Conservation (phyloP, 2,329 filamentous ascomycete genomes). For the Sclerotinia borealis region DNA sequence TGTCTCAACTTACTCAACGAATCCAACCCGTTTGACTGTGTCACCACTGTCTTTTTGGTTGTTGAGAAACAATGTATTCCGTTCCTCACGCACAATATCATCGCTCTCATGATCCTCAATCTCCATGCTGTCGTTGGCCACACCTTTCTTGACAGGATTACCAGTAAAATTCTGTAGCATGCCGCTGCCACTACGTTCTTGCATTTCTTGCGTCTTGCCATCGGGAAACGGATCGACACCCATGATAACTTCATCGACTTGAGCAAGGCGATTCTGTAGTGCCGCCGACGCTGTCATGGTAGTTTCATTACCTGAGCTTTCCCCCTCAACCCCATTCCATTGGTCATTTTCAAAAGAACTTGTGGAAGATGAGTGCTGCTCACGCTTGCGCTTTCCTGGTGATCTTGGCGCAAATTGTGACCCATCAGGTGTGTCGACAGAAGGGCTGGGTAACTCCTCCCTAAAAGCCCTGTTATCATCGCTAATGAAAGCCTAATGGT, state of each 20-base stretch:
- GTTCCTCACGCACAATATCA: conserved; percentile 19
- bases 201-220: conserved; percentile 27
- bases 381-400: conserved; percentile 27
- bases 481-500: conserved; percentile 41
- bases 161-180: conserved; percentile 18
- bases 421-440: conserved; percentile 13
- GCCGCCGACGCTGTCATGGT: background rate
- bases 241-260: conserved; percentile 13
- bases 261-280: background rate
- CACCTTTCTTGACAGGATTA: conserved; percentile 13
- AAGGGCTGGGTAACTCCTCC: conserved; percentile 38
- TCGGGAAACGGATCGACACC: conserved; percentile 23
- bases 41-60: conserved; percentile 13
- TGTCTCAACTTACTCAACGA: conserved; percentile 13
- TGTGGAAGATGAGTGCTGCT: conserved; percentile 17
- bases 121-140: conserved; percentile 32
- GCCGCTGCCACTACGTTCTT: conserved; percentile 24
- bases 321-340: background rate
- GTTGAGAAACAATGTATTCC: no score
- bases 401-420: conserved; percentile 8
- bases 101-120: conserved; percentile 28
- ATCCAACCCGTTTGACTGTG: conserved; percentile 26
- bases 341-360: conserved; percentile 6
- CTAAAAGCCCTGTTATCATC: conserved; percentile 48
- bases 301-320: background rate